Evolutionary conservation across 352 stramenopile genomes (phyloP).

Genomic region (Globisporangium camurandrum): DNA sequence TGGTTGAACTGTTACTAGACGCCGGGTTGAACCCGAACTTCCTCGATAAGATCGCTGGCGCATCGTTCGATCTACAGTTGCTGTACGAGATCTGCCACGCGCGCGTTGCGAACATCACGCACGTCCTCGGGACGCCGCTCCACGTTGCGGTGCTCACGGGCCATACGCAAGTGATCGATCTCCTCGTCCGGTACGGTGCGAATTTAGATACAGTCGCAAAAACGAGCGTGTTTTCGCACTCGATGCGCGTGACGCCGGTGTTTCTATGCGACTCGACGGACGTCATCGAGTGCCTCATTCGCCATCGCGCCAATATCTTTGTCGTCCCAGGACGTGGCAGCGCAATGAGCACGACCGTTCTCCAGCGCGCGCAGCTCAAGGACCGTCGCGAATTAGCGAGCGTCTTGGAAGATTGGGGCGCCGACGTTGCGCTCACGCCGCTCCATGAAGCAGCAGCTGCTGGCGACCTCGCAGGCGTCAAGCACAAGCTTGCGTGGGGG

Average conservation of each 20-base stretch:
- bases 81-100: constrained; percentile 64
- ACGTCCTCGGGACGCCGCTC: constrained; percentile 56
- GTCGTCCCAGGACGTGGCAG: constrained; percentile 54
- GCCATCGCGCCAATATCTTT: constrained; percentile 61
- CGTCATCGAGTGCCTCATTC: constrained; percentile 54
- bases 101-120: constrained; percentile 54
- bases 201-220: constrained; percentile 53
- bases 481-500: constrained; percentile 46
- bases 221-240: constrained; percentile 59
- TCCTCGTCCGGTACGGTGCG: constrained; percentile 45
- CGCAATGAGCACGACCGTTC: constrained; percentile 60
- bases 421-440: constrained; percentile 69
- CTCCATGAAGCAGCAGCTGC: constrained; percentile 58
- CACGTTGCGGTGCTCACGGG: constrained; percentile 64
- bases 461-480: constrained; percentile 40
- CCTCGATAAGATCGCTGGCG: constrained; percentile 70
- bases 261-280: constrained; percentile 72
- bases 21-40: constrained; percentile 65
- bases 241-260: constrained; percentile 58
- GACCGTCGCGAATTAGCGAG: constrained; percentile 44
- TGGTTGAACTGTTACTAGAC: constrained; percentile 48
- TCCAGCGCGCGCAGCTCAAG: constrained; percentile 59
- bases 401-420: constrained; percentile 64
- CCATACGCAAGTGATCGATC: constrained; percentile 49
- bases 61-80: constrained; percentile 44